Evolutionary conservation across 73 alveolate species (phyloP).

Genomic region (Paramecium biaurelia): DNA sequence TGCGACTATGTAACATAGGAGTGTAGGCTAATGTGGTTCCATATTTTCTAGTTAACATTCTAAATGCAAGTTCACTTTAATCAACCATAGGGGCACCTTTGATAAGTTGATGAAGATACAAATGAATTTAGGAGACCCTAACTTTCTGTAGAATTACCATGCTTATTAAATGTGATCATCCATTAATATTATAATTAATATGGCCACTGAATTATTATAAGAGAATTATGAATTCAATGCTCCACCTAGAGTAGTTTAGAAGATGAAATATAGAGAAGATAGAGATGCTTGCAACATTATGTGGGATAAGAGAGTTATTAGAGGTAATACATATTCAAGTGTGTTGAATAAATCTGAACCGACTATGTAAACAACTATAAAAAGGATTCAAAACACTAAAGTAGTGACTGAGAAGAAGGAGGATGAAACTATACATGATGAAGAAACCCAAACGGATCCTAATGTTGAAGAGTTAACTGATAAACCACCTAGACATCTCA

Average conservation of each 20-base stretch:
- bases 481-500: constrained; percentile 66
- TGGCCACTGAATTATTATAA: constrained; percentile 39
- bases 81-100: constrained; percentile 97
- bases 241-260: constrained; percentile 49
- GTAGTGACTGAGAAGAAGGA: constrained; percentile 41
- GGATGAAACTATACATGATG: constrained; percentile 20
- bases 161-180: constrained; percentile 17
- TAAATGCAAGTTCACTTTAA: constrained; percentile 90
- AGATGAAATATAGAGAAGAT: constrained; percentile 37
- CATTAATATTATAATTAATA: neutral
- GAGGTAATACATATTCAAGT: constrained; percentile 31
- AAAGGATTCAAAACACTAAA: neutral
- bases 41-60: constrained; percentile 91
- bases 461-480: constrained; percentile 73
- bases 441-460: constrained; percentile 75
- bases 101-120: constrained; percentile 35
- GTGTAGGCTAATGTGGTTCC: constrained; percentile 93
- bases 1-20: constrained; percentile 90
- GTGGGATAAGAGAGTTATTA: constrained; percentile 50
- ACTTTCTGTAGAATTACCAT: constrained; percentile 80
- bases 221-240: constrained; percentile 54
- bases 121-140: constrained; percentile 95
- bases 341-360: neutral
- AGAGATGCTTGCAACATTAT: constrained; percentile 10
- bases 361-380: neutral